Evolutionary conservation across 2,329 filamentous ascomycete species (phyloP), one percentile per base, ranked within the genome.

Genomic region (Aphanoascus verrucosus): DNA sequence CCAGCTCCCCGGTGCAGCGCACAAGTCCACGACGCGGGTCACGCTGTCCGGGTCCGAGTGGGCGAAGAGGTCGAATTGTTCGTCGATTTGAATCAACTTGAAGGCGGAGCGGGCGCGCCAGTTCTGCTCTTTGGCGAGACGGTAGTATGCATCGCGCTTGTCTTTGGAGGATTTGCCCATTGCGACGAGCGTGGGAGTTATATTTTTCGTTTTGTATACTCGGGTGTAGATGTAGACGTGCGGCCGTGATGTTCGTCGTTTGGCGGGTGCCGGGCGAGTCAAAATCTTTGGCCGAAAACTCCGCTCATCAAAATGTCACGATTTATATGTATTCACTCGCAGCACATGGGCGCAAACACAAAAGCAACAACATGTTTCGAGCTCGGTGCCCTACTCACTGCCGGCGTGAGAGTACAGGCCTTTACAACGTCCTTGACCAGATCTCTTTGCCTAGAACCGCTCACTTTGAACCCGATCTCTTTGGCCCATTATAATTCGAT

Each of bases 91-190:
- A 11, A 98, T 82, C 20, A 98, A 81, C 72, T 98, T 98, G 76
- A 96, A 98, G 7, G 93, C 93, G 60, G 89, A 95, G 55, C 93
- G 81, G 28, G 93, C 93, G 35, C 93, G 86, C 91, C 93, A 98
- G 59, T 94, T 94, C 75, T 98, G 93, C 70, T 98, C 93, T 73
- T 98, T 98, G 15, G 93, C 93, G 7, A 98, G 85, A 52, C 93
- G 82, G 66, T 98, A 98, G 73, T 98, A 98, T 44, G 90, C 90
- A 69, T 98, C 93, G 51, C 93, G 86, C 73, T 98, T 98, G 67
- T 98, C 93, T 71, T 98, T 98, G 46, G 91, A 97, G 1, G 93
- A 95, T 69, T 97, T 97, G 1, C 90, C 90, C 90, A 95, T 94
- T 40, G 17, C 35, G 14, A 51, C 34, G 6, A 19, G 47, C 9